phyloP scores from a whole-genome alignment of 495 filamentous ascomycete genomes.

The Neurospora sp. region DNA sequence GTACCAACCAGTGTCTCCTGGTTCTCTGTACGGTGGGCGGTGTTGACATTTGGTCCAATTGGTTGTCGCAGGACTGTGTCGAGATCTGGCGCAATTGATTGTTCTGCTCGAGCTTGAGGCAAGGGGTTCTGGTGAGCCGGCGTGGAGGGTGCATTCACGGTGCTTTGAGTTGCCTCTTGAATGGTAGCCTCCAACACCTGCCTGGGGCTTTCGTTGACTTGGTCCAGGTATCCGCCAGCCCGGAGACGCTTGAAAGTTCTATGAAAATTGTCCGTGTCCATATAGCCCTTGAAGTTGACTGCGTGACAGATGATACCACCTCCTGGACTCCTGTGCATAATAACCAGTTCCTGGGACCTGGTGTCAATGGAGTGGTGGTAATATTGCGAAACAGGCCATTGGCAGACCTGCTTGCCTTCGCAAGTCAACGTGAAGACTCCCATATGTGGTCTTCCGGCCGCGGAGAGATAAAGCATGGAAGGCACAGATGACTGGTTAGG shows the following conservation, averaged over 20 bases:
- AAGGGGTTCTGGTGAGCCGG: not conserved
- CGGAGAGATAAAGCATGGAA: not conserved
- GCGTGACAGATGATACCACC: not conserved
- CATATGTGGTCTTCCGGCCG: not conserved
- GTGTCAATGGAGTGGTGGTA: not conserved
- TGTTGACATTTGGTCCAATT: not conserved
- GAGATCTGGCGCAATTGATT: not conserved
- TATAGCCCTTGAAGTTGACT: not conserved
- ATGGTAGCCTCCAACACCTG: not conserved
- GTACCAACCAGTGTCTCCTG: not conserved
- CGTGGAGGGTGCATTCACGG: not conserved
- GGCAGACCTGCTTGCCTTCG: not conserved
- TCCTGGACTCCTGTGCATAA: not conserved
- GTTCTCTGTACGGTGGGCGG: not conserved
- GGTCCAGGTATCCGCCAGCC: not conserved
- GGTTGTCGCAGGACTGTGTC: not conserved
- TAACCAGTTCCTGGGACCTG: not conserved
- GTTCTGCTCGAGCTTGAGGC: not conserved
- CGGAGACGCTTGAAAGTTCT: not conserved
- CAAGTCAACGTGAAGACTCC: not conserved
- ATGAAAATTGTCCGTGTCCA: not conserved
- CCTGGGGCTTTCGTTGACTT: not conserved
- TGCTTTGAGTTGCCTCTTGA: not conserved
- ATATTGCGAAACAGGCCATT: not conserved
- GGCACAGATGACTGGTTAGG: not conserved